phyloP scores from a whole-genome alignment of 2,329 filamentous ascomycete genomes.

The Alternaria sp. region DNA sequence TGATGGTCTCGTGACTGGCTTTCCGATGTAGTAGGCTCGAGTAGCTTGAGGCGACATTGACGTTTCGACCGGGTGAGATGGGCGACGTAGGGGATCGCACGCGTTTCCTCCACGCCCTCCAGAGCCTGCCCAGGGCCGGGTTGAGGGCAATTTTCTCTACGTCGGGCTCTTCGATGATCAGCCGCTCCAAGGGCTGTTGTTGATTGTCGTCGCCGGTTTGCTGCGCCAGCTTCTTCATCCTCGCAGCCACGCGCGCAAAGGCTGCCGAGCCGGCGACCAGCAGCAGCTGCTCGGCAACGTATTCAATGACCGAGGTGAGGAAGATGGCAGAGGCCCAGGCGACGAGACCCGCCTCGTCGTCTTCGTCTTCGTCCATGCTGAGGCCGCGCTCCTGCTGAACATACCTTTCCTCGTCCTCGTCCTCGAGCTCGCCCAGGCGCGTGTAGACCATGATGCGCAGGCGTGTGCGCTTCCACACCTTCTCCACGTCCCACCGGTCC shows the following conservation, averaged over 20 bases:
- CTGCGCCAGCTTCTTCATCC: slow-evolving; percentile 49
- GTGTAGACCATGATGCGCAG: slow-evolving; percentile 98
- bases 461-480: slow-evolving; percentile 92
- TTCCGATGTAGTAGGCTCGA: slow-evolving; percentile 43
- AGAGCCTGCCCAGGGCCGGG: slow-evolving; percentile 84
- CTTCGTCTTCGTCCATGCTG: slow-evolving; percentile 62
- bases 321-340: slow-evolving; percentile 95
- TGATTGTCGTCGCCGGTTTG: slow-evolving; percentile 57
- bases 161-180: slow-evolving; percentile 88
- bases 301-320: slow-evolving; percentile 91
- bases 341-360: slow-evolving; percentile 61
- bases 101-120: slow-evolving; percentile 94
- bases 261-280: slow-evolving; percentile 88
- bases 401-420: slow-evolving; percentile 93
- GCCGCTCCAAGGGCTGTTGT: slow-evolving; percentile 67
- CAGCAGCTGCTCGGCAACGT: slow-evolving; percentile 89
- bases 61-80: slow-evolving; percentile 33
- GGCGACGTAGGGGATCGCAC: slow-evolving; percentile 60
- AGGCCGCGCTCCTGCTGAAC: slow-evolving; percentile 75
- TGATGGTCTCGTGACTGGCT: slow-evolving; percentile 42
- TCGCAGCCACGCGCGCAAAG: slow-evolving; percentile 66
- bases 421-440: slow-evolving; percentile 93
- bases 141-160: slow-evolving; percentile 94
- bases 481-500: slow-evolving; percentile 84
- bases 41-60: slow-evolving; percentile 41